Base-by-base conservation (phyloP, 2,329 filamentous ascomycete genomes). In the Colletotrichum aenigma region DNA sequence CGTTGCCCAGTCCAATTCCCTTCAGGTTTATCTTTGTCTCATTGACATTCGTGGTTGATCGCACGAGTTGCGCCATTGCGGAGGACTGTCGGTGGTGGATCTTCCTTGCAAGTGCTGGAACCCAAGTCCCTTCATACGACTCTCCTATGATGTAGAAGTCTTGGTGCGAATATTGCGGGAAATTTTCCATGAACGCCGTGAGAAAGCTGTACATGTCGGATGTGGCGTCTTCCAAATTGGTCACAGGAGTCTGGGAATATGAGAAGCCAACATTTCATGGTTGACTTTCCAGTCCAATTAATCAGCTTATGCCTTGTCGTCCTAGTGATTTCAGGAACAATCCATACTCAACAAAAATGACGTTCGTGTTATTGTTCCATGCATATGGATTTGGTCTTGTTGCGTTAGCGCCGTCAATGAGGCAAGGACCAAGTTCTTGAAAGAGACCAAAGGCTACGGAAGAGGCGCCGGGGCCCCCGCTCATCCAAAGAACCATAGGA, bases 91-190 rank as follows among this genome's bases (percentile, higher is more conserved):
- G 36, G 16, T 70, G 56, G 30, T 64, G 52, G 32, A 70, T 70
- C 34, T 60, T 32, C 4, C 28, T 38, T 7, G 67, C 67, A 18
- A 70, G 18, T 21, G 67, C 67, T 10, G 67, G 56, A n/a, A 70
- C 67, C 32, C 34, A 70, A 0, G 56, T 61, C 21, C 67, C 67
- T 8, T 56, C 55, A 34, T 24, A 60, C 1, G 67, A 70, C n/a
- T 70, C 67, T 24, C 67, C 67, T 9, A 70, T 24, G n/a, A 70
- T 70, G 36, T 70, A 70, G 21, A 70, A 70, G 28, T 70, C 56
- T 43, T 70, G 67, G 0, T 26, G 26, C 24, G 67, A 38, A 32
- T 61, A 70, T 24, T 48, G 32, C 4, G 67, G 67, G 13, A 61
- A 70, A 3, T 3, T 32, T 3, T 16, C 34, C 55, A 70, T 61